These are phyloP conservation scores for Hebeloma cylindrosporum DNA, from an alignment of 768 basidiomycete species.

Conservation along the genomic window DNA sequence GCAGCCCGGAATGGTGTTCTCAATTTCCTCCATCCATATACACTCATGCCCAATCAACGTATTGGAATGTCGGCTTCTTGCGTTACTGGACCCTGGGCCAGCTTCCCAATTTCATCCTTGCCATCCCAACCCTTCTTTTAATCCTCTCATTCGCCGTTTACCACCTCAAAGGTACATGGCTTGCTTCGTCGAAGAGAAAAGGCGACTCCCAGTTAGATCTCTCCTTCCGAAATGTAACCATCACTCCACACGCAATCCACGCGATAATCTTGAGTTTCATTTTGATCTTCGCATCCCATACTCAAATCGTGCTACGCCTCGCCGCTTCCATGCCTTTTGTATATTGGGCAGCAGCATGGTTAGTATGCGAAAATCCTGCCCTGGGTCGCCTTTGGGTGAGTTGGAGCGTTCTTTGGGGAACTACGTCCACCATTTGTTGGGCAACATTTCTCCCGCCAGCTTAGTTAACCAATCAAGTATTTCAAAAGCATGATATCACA, in stretches of 20 bases:
- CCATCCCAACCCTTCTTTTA: conserved; percentile 63
- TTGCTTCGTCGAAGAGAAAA: neutral
- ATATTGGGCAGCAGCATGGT: conserved; percentile 84
- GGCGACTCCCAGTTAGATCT: neutral
- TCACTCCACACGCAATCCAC: conserved; percentile 77
- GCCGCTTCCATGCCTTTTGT: conserved; percentile 73
- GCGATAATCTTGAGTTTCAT: conserved; percentile 59
- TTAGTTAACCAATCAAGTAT: conserved; percentile 29
- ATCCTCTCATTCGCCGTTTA: conserved; percentile 43
- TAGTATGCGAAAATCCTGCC: conserved; percentile 49
- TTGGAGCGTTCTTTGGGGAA: conserved; percentile 82
- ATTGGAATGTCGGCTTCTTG: conserved; percentile 88
- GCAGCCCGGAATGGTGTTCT: conserved; percentile 61
- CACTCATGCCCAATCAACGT: conserved; percentile 73
- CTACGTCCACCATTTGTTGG: conserved; percentile 74
- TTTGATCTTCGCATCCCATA: conserved; percentile 78
- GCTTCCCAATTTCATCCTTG: conserved; percentile 85
- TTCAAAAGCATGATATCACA: neutral
- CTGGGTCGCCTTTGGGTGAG: conserved; percentile 64
- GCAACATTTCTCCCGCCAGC: conserved; percentile 89
- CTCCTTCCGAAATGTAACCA: conserved; percentile 21
- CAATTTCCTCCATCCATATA: conserved; percentile 69
- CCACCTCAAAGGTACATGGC: conserved; percentile 27
- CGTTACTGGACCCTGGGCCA: conserved; percentile 84
- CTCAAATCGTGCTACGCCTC: conserved; percentile 82